Conservation (phyloP, 805 yeast species). For the Aciculoconidium aculeatum region DNA sequence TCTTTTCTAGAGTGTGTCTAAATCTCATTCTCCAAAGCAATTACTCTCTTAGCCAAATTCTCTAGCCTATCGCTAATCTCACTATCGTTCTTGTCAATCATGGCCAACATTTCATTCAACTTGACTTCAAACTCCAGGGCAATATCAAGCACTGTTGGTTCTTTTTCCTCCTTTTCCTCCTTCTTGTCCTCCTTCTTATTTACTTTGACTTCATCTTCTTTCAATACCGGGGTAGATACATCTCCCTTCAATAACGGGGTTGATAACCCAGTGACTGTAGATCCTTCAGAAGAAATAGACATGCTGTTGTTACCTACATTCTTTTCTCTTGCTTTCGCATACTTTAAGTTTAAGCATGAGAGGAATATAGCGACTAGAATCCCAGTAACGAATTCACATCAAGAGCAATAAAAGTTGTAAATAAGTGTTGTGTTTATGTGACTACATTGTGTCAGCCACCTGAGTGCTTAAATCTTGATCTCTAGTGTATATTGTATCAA, state of each 20-base stretch:
- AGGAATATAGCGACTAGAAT: too few relatives aligned
- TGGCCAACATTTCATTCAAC: conserved; percentile 15
- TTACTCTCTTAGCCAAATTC: conserved; percentile 15
- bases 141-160: conserved; percentile 21
- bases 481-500: too few relatives aligned
- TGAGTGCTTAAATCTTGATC: too few relatives aligned
- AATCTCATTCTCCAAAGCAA: conserved; percentile 8
- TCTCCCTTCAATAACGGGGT: conserved; percentile 1
- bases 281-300: conserved; percentile 2
- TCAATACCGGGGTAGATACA: conserved; percentile 6
- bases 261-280: conserved; percentile 2
- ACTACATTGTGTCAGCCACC: not conserved
- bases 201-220: too few relatives aligned
- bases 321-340: too few relatives aligned
- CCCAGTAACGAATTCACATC: too few relatives aligned
- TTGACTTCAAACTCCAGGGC: conserved; percentile 27
- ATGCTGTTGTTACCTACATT: not conserved
- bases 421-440: too few relatives aligned
- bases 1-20: too few relatives aligned
- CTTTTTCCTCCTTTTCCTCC: conserved; percentile 8
- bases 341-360: too few relatives aligned
- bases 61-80: conserved; percentile 24
- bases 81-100: conserved; percentile 21
- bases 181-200: too few relatives aligned
- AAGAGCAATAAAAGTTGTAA: too few relatives aligned